Percentiles rank a stretch among this genome's conserved stretches.
Evolutionary conservation across 106 monocot genomes (phyloP).

Genomic region (Dendrobium huoshanense): DNA sequence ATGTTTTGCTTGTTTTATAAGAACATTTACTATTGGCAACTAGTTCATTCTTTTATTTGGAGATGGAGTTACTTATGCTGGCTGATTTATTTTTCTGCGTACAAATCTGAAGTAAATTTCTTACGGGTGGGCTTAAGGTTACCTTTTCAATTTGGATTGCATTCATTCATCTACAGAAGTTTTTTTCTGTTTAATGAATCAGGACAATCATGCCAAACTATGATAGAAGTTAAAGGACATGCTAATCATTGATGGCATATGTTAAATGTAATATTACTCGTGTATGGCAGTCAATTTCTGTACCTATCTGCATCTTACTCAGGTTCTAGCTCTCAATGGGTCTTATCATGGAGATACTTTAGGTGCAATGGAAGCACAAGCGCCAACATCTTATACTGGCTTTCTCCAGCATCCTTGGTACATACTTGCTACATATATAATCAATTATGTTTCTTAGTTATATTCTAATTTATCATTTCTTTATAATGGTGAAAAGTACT

Average conservation of each 20-base stretch:
- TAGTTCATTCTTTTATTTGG: background rate
- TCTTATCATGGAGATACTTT: slow-evolving; percentile 98
- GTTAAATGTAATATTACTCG: background rate
- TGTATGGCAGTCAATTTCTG: background rate
- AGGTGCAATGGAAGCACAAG: slow-evolving; percentile 99
- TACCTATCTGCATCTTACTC: background rate
- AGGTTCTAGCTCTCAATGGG: slow-evolving; percentile 93
- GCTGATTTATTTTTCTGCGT: background rate
- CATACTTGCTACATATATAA: background rate
- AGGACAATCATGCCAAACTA: background rate
- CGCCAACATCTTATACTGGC: slow-evolving; percentile 81
- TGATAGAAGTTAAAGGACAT: background rate
- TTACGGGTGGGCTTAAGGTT: background rate
- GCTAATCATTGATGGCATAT: background rate
- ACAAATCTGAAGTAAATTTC: background rate
- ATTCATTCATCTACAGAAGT: background rate
- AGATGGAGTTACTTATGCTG: background rate
- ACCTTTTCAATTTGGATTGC: background rate
- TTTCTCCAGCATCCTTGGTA: slow-evolving; percentile 94
- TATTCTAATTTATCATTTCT: background rate
- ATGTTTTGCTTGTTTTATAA: background rate
- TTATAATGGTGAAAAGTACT: background rate
- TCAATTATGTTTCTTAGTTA: background rate
- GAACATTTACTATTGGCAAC: background rate
- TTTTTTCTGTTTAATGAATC: background rate